A percentile compares a stretch with the other conserved stretches of the same genome.
These are phyloP conservation scores for Ophiostoma angusticollis DNA, from an alignment of 2,329 filamentous ascomycete genomes.

Conservation along the genomic window DNA sequence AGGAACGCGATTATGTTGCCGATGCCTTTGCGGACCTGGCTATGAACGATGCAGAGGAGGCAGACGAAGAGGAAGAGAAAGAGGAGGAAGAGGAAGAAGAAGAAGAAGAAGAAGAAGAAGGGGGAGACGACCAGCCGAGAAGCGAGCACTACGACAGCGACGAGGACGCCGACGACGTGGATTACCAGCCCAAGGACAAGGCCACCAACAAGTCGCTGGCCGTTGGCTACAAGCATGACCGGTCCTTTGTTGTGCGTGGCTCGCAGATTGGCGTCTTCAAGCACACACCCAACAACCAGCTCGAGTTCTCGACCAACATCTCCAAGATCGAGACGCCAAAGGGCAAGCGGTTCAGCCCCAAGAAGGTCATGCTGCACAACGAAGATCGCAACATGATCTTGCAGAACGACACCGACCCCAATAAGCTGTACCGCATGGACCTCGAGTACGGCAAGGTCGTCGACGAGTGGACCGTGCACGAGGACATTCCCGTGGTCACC, in stretches of 20 bases:
- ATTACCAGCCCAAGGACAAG: conserved; percentile 51
- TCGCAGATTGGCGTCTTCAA: conserved; percentile 99
- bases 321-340: conserved; percentile 84
- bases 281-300: conserved; percentile 79
- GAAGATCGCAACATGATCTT: conserved; percentile 84
- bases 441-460: conserved; percentile 95
- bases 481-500: conserved; percentile 82
- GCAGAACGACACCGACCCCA: conserved; percentile 70
- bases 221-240: conserved; percentile 92
- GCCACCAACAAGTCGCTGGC: conserved; percentile 89
- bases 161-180: conserved; percentile 67
- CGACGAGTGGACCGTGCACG: conserved; percentile 97
- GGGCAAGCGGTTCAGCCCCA: conserved; percentile 81
- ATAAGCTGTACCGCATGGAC: conserved; percentile 94
- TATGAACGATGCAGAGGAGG: conserved; percentile 63
- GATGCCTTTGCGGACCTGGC: conserved; percentile 91
- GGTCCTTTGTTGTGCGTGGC: conserved; percentile 91
- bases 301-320: conserved; percentile 95
- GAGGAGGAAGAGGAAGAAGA: conserved; percentile 31
- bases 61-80: conserved; percentile 29
- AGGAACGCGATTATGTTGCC: conserved; percentile 85
- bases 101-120: conserved; percentile 40
- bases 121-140: conserved; percentile 41
- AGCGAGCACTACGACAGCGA: conserved; percentile 47
- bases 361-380: conserved; percentile 92